Base-by-base conservation (phyloP, 75 land plant genomes). In the Chamaecyparis obtusa region DNA sequence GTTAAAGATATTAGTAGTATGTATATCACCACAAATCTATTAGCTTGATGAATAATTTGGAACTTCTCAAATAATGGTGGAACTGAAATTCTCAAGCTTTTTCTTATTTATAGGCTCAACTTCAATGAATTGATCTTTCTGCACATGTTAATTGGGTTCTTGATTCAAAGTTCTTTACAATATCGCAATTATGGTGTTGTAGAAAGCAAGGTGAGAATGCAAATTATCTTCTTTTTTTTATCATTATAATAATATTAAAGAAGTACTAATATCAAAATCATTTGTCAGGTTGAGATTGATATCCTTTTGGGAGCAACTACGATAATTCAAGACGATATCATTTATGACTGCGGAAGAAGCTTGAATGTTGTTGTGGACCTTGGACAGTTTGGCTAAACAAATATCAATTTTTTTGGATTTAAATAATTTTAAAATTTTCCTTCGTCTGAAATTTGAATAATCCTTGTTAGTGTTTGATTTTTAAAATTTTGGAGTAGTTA, bases 351-450 rank as follows among this genome's bases (percentile, higher is more conserved):
- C 88, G 98, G 97, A n/a, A 94, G 92, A 87, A 96, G 99, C 88
- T 77, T 97, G 86, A 97, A 97, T 85, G 96, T 98, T 76, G 98
- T 98, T 41, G 95, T 97, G 39, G 99, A 97, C 88, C 86, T 97
- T 74, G 99, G 99, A 86, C 99, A 97, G 95, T 97, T 97, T 39
- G 43, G 84, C 10, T 69, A 21, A 4, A 10, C 51, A 35, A 32
- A 35, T 79, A 6, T 79, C 39, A 14, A n/a, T n/a, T n/a, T n/a
- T 41, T 43, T 43, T 43, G 6, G 44, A 43, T 0, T 43, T 43
- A 5, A 41, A 27, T 16, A 78, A 17, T 78, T 44, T 78, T 78
- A 41, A 37, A 37, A 1, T 41, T 24, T 37, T 27, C 17, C 41
- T 78, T 78, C 6, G 36, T 78, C 81, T 21, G n/a, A 41, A 56